Evolutionary conservation across 805 yeast species (phyloP), one percentile per base, ranked within the genome.

Genomic region (Ogataea philodendri): DNA sequence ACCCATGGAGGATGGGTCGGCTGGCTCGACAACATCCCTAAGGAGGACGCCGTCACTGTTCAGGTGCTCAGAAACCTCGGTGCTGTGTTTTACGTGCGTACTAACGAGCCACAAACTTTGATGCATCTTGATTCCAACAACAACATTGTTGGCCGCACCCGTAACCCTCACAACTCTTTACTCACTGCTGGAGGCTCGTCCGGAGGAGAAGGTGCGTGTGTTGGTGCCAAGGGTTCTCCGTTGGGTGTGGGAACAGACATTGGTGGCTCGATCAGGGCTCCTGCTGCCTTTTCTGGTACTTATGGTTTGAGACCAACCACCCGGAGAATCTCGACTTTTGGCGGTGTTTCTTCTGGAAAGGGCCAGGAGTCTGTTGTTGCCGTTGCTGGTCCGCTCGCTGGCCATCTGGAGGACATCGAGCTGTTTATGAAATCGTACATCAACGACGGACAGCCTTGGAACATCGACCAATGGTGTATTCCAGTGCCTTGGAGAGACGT

Each of bases 151-250:
- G 85, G 84, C 5, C 64, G 76, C 44, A 67, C 83, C 5, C 64
- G 72, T 52, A 80, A 80, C 52, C 74, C 84, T 1, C 60, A 64
- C 57, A 80, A 81, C 46, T 63, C 78, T 23, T 59, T 67, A 16
- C 63, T 78, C 40, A 72, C 82, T 13, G 69, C 82, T 3, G 86
- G 87, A 44, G 87, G 87, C n/a, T 76, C 83, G 1, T 76, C 84
- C 3, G 81, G 83, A 24, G 87, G 87, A 42, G 87, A 80, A 55
- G 84, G 85, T 45, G 77, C 83, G 0, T 54, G 75, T 42, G 72
- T 78, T 34, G 76, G 73, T 2, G 67, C 74, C 54, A 72, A 69
- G 35, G 85, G 76, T 5, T 74, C 84, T 13, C 72, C 77, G 1
- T 45, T 81, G 26, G 89, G 83, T 13, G 64, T 76, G 26, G 86